These are phyloP conservation scores for Elsinoe ampelina DNA, from an alignment of 2,329 filamentous ascomycete genomes.

Conservation along the genomic window DNA sequence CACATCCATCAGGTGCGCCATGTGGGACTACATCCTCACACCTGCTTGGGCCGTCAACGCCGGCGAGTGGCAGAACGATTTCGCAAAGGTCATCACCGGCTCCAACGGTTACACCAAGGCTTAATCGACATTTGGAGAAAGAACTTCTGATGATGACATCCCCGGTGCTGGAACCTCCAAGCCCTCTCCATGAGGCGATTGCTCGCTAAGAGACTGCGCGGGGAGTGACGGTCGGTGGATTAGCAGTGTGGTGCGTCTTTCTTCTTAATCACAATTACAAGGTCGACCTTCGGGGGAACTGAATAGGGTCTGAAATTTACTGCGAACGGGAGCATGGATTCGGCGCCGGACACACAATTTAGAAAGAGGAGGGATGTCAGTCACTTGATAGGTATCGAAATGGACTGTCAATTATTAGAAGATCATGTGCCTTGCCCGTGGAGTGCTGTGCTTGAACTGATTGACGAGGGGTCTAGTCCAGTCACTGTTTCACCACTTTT, in stretches of 20 bases:
- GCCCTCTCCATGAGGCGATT: conserved; percentile 1
- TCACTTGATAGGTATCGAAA: neutral
- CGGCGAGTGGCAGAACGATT: conserved; percentile 21
- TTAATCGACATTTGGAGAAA: neutral
- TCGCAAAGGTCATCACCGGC: conserved; percentile 29
- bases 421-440: too few species aligned
- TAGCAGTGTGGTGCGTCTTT: neutral
- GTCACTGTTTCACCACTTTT: too few species aligned
- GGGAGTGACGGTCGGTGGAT: neutral
- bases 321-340: neutral
- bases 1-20: conserved; percentile 12
- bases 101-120: conserved; percentile 30
- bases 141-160: neutral
- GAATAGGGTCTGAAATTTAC: conserved; percentile 6
- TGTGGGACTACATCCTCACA: conserved; percentile 3
- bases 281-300: conserved; percentile 8
- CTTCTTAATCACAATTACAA: neutral
- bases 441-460: too few species aligned
- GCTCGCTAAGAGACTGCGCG: conserved; percentile 3
- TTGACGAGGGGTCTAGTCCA: too few species aligned
- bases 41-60: conserved; percentile 21
- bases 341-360: neutral
- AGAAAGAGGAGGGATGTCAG: neutral
- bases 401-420: neutral
- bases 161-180: neutral